A percentile compares a stretch with the other conserved stretches of the same genome.
Conservation (phyloP, 2,329 filamentous ascomycete genomes). For the Monosporascus sp. region DNA sequence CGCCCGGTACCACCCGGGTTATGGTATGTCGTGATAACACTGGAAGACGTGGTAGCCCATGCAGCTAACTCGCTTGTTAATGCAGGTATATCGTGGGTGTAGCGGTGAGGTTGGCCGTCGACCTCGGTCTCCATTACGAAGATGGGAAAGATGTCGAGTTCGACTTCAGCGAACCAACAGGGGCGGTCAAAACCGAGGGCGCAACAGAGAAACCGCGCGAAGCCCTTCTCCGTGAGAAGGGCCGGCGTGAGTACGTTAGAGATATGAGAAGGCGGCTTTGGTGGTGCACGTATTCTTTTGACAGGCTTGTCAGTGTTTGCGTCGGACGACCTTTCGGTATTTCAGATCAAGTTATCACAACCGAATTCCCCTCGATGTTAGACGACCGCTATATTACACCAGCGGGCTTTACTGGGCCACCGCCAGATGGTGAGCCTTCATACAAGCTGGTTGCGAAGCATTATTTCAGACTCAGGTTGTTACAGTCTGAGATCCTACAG, state of each 20-base stretch:
- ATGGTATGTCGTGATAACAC: conserved; percentile 50
- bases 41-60: not conserved
- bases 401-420: conserved; percentile 62
- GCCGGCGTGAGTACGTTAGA: conserved; percentile 74
- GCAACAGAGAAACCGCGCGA: conserved; percentile 26
- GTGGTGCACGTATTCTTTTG: conserved; percentile 96
- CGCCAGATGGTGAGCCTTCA: conserved; percentile 57
- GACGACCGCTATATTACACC: conserved; percentile 87
- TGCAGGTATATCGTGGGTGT: conserved; percentile 84
- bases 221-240: conserved; percentile 46
- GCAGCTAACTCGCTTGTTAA: conserved; percentile 6
- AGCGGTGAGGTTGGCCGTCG: conserved; percentile 82
- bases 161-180: conserved; percentile 46
- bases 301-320: conserved; percentile 90
- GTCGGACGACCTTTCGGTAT: conserved; percentile 91
- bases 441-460: conserved; percentile 91
- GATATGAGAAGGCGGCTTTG: conserved; percentile 83
- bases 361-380: conserved; percentile 82
- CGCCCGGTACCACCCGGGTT: conserved; percentile 87
- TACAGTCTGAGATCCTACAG: conserved; percentile 93
- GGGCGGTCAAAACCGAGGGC: conserved; percentile 30
- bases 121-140: conserved; percentile 88
- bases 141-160: conserved; percentile 65
- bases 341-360: conserved; percentile 93
- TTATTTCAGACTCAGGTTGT: conserved; percentile 79